Percentiles rank a stretch among this genome's conserved stretches.
phyloP scores from a whole-genome alignment of 2,329 filamentous ascomycete genomes.

The Dothideomycetes sp. region DNA sequence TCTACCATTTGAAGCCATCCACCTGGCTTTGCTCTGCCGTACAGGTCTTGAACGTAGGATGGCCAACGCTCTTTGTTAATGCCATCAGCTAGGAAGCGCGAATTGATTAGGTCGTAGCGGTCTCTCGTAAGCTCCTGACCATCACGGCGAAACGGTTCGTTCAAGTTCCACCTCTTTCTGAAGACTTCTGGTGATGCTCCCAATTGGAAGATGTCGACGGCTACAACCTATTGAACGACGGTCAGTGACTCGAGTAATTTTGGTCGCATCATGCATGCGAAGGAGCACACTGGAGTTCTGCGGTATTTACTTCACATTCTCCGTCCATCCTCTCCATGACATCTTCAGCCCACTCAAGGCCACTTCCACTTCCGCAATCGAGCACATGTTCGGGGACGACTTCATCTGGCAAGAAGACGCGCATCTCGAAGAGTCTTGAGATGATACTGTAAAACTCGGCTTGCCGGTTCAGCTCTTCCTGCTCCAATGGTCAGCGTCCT shows the following conservation, averaged over 20 bases:
- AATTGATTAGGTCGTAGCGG: slow-evolving; percentile 77
- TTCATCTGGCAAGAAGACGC: slow-evolving; percentile 18
- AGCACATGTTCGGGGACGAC: slow-evolving; percentile 21
- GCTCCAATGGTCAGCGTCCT: slow-evolving; percentile 15
- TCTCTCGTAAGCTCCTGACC: slow-evolving; percentile 25
- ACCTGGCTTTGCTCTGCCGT: slow-evolving; percentile 59
- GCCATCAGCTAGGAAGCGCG: slow-evolving; percentile 60
- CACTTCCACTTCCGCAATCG: slow-evolving; percentile 26
- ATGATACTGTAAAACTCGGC: slow-evolving; percentile 23
- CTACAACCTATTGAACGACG: slow-evolving; percentile 20
- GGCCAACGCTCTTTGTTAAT: slow-evolving; percentile 66
- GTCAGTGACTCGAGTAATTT: not conserved
- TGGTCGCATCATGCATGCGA: not conserved
- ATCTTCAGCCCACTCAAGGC: slow-evolving; percentile 25
- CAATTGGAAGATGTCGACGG: slow-evolving; percentile 26
- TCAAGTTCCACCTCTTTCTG: slow-evolving; percentile 28
- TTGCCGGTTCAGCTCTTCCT: slow-evolving; percentile 22
- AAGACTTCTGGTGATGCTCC: slow-evolving; percentile 17
- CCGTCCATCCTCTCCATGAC: slow-evolving; percentile 26
- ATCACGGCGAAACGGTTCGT: slow-evolving; percentile 22
- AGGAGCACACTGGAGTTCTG: not conserved
- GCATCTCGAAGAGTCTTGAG: slow-evolving; percentile 18
- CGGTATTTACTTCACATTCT: slow-evolving; percentile 16
- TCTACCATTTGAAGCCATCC: slow-evolving; percentile 90
- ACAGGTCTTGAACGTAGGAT: slow-evolving; percentile 67